Evolutionary conservation across 1,139 yeast species (phyloP), one percentile per base, ranked within the genome.

Genomic region (Kodamaea sp.): DNA sequence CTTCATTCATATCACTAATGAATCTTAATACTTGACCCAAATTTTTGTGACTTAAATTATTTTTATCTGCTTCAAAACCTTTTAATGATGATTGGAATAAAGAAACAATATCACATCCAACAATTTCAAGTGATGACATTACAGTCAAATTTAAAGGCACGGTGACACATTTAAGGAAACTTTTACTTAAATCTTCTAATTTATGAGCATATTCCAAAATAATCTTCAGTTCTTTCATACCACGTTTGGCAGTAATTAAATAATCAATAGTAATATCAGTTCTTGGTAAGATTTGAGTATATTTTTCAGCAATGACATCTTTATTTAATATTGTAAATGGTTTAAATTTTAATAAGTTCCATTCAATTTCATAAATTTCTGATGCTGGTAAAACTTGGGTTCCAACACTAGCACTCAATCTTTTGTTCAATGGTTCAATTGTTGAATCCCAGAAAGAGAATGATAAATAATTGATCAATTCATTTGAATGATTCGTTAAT

Each of bases 381-480:
- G 75, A 70, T 0, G 81, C 75, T 0, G 81, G 75, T 8, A 76
- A 57, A 1, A 65, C 65, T 43, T 67, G 75, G 35, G 43, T 46
- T 2, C 57, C 54, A 12, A 48, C 43, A 36, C 48, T 44, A 2
- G 52, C 45, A 34, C 41, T 52, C 38, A 61, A 48, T 65, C 45
- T 70, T 54, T 55, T 56, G 39, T 74, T 79, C 36, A 85, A 55
- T 0, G 84, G 78, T 24, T 81, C 89, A 6, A 79, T 74, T 0
- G 94, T 83, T 1, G 94, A 82, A 54, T 88, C 96, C 65, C 79
- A 69, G 48, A 82, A 81, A 7, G 81, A 75, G 47, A 84, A 81
- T 6, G 80, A 68, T 25, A 81, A 54, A 43, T 76, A 71, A 44
- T 81, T 80, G 32, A 83, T 78, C 2, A 69, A 53, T 8, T 80